These are phyloP conservation scores for Picochlorum sp. DNA, from an alignment of 139 green algal genomes.

Conservation along the genomic window DNA sequence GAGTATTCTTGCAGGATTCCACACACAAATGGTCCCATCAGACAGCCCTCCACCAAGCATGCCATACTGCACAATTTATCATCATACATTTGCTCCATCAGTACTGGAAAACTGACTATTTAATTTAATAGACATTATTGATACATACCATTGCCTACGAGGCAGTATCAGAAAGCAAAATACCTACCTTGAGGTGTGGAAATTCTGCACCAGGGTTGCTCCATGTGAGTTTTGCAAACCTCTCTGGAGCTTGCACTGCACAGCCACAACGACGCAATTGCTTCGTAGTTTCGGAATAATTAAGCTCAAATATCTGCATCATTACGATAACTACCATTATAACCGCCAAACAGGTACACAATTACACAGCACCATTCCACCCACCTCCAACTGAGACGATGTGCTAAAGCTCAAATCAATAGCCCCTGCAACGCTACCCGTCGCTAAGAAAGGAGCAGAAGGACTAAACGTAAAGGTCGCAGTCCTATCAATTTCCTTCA, in stretches of 20 bases:
- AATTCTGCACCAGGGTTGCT: conserved; percentile 25
- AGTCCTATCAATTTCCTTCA: conserved; percentile 59
- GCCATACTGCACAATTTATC: conserved; percentile 56
- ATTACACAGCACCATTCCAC: not conserved
- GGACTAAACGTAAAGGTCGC: conserved; percentile 71
- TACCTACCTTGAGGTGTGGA: not conserved
- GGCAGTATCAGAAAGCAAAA: too few relatives aligned
- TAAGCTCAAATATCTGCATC: conserved; percentile 57
- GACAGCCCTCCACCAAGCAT: conserved; percentile 85
- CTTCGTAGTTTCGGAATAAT: conserved; percentile 34
- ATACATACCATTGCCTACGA: too few relatives aligned
- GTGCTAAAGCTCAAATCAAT: conserved; percentile 85
- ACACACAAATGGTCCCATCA: conserved; percentile 84
- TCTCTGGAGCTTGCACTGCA: conserved; percentile 59
- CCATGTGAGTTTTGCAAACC: conserved; percentile 83
- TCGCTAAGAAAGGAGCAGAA: conserved; percentile 47
- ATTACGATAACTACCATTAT: not conserved
- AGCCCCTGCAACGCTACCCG: conserved; percentile 78
- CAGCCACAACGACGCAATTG: conserved; percentile 39
- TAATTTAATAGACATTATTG: too few relatives aligned
- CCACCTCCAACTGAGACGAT: conserved; percentile 60
- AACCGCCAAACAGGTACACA: not conserved
- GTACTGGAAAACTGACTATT: not conserved
- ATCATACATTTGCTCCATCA: too few relatives aligned
- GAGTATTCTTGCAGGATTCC: conserved; percentile 77